phyloP scores from a whole-genome alignment of 2,329 filamentous ascomycete species.

The Colletotrichum nymphaeae region DNA sequence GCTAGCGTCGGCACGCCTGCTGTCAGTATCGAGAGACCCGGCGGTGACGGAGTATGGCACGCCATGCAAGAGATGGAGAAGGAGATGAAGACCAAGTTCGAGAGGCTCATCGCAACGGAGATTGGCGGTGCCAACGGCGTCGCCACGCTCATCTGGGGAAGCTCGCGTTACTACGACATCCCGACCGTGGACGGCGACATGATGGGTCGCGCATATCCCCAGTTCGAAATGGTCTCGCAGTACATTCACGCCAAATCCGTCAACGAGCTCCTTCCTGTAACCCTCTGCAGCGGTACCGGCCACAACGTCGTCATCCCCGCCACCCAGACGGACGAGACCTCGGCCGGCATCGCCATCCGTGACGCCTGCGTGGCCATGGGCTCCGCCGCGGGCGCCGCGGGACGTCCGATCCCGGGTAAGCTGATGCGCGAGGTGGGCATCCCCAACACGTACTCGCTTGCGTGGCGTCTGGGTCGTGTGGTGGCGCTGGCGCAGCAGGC shows the following conservation, averaged over 20 bases:
- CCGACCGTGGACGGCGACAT: conserved; percentile 50
- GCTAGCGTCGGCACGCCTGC: conserved; percentile 39
- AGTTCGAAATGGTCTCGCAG: conserved; percentile 43
- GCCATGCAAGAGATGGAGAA: conserved; percentile 33
- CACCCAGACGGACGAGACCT: conserved; percentile 36
- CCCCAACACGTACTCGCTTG: conserved; percentile 49
- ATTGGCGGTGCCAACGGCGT: conserved; percentile 67
- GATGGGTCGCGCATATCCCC: conserved; percentile 47
- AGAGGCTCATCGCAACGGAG: conserved; percentile 39
- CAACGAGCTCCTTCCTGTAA: conserved; percentile 41
- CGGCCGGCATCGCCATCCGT: conserved; percentile 39
- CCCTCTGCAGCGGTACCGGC: conserved; percentile 40
- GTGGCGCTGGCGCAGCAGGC: conserved; percentile 57
- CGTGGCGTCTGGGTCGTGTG: conserved; percentile 61
- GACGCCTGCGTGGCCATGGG: conserved; percentile 44
- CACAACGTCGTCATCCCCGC: conserved; percentile 38
- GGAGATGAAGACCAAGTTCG: conserved; percentile 17
- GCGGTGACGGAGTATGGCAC: conserved; percentile 35
- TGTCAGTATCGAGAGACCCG: conserved; percentile 38
- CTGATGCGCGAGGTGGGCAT: conserved; percentile 47
- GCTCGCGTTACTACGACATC: conserved; percentile 47
- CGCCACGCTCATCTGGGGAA: conserved; percentile 50
- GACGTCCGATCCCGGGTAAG: conserved; percentile 44
- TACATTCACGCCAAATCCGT: conserved; percentile 44
- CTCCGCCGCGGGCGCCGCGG: conserved; percentile 47